Percentiles rank a stretch among this genome's conserved stretches.
Evolutionary conservation across 2,329 filamentous ascomycete genomes (phyloP).

Genomic region (Pseudogymnoascus sp.): DNA sequence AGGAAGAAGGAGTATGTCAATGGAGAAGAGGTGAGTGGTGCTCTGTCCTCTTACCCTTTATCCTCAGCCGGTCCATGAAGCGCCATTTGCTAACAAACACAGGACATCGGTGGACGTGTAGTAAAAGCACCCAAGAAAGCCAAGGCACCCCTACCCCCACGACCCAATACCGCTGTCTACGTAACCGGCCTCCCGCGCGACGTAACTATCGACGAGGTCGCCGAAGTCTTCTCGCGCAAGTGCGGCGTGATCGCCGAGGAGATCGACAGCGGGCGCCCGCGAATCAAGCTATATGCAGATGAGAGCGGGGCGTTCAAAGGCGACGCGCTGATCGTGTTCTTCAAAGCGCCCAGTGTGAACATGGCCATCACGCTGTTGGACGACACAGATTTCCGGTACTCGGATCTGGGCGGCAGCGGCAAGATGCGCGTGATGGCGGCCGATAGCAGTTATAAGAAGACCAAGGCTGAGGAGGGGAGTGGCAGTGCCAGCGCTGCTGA

Average conservation of each 20-base stretch:
- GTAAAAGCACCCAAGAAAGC: conserved; percentile 28
- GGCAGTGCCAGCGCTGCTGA: conserved; percentile 8
- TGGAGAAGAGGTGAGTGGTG: conserved; percentile 40
- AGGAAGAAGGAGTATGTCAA: conserved; percentile 43
- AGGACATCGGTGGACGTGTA: conserved; percentile 25
- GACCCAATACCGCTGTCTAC: conserved; percentile 83
- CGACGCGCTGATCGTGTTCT: conserved; percentile 87
- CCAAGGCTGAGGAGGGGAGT: conserved; percentile 47
- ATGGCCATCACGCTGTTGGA: conserved; percentile 76
- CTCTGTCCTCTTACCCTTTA: neutral
- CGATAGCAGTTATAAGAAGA: conserved; percentile 86
- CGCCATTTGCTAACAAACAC: conserved; percentile 10
- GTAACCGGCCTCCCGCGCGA: conserved; percentile 81
- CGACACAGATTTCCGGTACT: conserved; percentile 70
- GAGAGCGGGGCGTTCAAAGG: conserved; percentile 81
- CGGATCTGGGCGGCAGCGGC: conserved; percentile 40
- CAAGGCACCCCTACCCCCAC: conserved; percentile 27
- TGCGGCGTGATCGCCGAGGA: conserved; percentile 90
- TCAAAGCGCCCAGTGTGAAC: conserved; percentile 86
- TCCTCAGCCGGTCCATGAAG: neutral
- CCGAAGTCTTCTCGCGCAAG: conserved; percentile 72
- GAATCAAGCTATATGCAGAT: conserved; percentile 89
- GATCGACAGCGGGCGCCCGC: conserved; percentile 76
- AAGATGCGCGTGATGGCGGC: conserved; percentile 76
- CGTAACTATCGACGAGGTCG: conserved; percentile 70